A percentile compares a stretch with the other conserved stretches of the same genome.
Conservation (phyloP, 2,329 filamentous ascomycete species). For the Clarireedia monteithiana region DNA sequence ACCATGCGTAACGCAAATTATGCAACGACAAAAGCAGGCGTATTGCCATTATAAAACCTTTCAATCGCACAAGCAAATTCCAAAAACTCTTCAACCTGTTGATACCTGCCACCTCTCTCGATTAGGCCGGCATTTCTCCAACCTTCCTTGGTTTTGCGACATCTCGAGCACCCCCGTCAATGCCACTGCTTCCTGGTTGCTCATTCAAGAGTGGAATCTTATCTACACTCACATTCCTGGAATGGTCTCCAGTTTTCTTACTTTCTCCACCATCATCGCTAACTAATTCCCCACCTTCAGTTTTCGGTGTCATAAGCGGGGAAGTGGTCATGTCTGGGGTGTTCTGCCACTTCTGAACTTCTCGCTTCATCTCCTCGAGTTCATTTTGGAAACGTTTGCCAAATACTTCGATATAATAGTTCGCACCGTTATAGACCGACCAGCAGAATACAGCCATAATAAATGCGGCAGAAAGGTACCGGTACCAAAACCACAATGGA, state of each 20-base stretch:
- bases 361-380: slow-evolving; percentile 77
- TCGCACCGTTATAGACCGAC: slow-evolving; percentile 95
- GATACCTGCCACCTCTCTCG: no score
- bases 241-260: slow-evolving; percentile 7
- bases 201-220: slow-evolving; percentile 50
- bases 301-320: slow-evolving; percentile 33
- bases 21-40: not conserved
- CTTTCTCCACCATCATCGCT: not conserved
- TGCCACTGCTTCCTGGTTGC: slow-evolving; percentile 35
- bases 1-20: no score
- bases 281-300: slow-evolving; percentile 13
- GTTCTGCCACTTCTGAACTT: slow-evolving; percentile 83
- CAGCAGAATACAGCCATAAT: slow-evolving; percentile 78
- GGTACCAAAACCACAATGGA: slow-evolving; percentile 88
- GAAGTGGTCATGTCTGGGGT: slow-evolving; percentile 41
- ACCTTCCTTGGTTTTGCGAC: slow-evolving; percentile 41
- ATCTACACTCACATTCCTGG: slow-evolving; percentile 34
- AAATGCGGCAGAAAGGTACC: slow-evolving; percentile 70
- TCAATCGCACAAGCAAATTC: not conserved
- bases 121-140: slow-evolving; percentile 25
- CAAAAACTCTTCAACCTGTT: no score
- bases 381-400: slow-evolving; percentile 96
- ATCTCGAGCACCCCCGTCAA: slow-evolving; percentile 39
- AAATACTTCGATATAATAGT: slow-evolving; percentile 97
- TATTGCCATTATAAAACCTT: not conserved